Base-by-base conservation (phyloP, 208 protist species). In the Trypanosoma rangeli region DNA sequence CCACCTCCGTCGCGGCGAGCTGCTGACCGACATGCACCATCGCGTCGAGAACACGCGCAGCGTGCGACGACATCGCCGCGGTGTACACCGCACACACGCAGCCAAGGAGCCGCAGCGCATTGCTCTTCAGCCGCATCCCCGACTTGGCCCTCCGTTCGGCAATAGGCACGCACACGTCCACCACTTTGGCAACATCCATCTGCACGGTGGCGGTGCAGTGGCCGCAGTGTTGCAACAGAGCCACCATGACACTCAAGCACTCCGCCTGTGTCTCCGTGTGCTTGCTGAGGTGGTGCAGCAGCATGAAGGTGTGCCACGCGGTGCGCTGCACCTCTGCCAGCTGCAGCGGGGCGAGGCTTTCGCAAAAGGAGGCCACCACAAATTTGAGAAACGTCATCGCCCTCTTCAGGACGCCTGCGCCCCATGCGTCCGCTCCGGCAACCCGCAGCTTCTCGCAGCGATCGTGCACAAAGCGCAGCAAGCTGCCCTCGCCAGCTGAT, bases 191-290 rank as follows among this genome's bases (percentile, higher is more conserved):
- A 9, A 62, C 56, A 4, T 58, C 67, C 15, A 65, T 29, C 35
- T 74, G 68, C 20, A 42, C 58, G 18, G 56, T 56, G 3, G 73
- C 61, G 16, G 79, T 53, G 31, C 62, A 33, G 28, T 33, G 31
- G 12, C 22, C 37, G 44, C 22, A 29, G 35, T 57, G 1, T 62
- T 48, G 18, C 24, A 82, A 12, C 15, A 89, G 16, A 26, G 35
- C 68, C 29, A 29, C 31, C 57, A 89, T 22, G 22, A 85, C 64
- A 37, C 58, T 37, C 46, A 85, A 54, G 48, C 76, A 71, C 58
- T 80, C 80, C 28, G 74, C 35, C 48, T 82, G 83, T 44, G 60
- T 49, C 46, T 75, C 74, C 20, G 61, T 67, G 62, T 73, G 61
- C 59, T 63, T 73, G 33, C 70, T 67, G 13, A 82, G 16, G 1